Conservation (phyloP, 352 stramenopile genomes). For the Phytophthora foliorum region DNA sequence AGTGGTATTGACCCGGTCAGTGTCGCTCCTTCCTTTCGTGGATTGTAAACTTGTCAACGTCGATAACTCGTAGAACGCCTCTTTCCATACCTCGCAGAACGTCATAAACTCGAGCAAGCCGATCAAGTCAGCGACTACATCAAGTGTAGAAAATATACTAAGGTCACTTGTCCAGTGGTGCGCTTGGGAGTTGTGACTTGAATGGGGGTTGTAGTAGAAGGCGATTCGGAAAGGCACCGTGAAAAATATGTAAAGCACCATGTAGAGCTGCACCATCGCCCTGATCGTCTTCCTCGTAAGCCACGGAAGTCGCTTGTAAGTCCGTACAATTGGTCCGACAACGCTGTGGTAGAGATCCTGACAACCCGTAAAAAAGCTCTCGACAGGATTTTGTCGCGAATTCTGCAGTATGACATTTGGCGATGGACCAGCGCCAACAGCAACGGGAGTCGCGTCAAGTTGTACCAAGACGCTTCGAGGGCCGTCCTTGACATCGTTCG, state of each 20-base stretch:
- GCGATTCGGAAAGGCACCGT: conserved; percentile 32
- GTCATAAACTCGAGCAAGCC: conserved; percentile 53
- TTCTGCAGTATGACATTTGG: background rate
- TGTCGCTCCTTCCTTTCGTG: conserved; percentile 43
- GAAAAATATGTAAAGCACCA: conserved; percentile 33
- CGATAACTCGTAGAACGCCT: conserved; percentile 55
- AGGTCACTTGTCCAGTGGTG: conserved; percentile 56
- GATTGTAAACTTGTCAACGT: conserved; percentile 53
- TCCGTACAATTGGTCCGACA: background rate
- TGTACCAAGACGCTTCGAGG: background rate
- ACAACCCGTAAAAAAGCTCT: background rate
- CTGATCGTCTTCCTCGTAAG: conserved; percentile 27
- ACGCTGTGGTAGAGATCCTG: conserved; percentile 5
- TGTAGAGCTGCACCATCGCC: conserved; percentile 12
- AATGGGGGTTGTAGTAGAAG: conserved; percentile 27
- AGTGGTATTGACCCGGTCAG: conserved; percentile 6
- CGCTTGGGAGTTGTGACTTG: background rate
- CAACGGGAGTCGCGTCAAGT: background rate
- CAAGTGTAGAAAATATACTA: conserved; percentile 46
- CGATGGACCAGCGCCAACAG: background rate
- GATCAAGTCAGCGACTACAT: conserved; percentile 54
- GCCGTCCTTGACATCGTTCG: background rate
- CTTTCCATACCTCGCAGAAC: conserved; percentile 52
- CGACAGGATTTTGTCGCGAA: background rate
- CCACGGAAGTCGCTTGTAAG: conserved; percentile 22